These are phyloP conservation scores for Scleroderma citrinum DNA, from an alignment of 768 basidiomycete species.

Conservation along the genomic window DNA sequence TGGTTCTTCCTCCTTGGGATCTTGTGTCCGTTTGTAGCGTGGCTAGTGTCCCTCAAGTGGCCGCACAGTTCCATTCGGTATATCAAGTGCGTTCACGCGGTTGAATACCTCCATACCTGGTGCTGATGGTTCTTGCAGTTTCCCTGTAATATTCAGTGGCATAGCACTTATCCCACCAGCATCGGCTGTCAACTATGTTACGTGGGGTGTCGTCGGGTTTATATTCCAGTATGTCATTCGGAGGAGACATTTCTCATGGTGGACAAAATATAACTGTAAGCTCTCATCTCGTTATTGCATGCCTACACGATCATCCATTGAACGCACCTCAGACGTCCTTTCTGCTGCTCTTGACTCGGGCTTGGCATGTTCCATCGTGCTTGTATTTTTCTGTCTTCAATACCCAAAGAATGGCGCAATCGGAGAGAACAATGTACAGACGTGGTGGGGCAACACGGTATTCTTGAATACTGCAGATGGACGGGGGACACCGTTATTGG, in stretches of 20 bases:
- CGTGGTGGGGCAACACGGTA: conserved; percentile 61
- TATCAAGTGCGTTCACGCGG: conserved; percentile 45
- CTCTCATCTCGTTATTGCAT: background rate
- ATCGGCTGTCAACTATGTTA: conserved; percentile 57
- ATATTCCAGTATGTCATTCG: conserved; percentile 60
- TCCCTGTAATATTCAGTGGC: conserved; percentile 50
- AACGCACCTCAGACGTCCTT: conserved; percentile 53
- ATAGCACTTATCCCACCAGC: conserved; percentile 61
- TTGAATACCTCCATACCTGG: background rate
- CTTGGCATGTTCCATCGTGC: conserved; percentile 48
- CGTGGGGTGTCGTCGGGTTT: conserved; percentile 61
- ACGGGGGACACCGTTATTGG: background rate
- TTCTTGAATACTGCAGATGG: background rate
- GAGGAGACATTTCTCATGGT: conserved; percentile 58
- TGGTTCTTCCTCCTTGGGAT: conserved; percentile 80
- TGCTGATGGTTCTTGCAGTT: conserved; percentile 22
- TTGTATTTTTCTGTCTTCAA: conserved; percentile 57
- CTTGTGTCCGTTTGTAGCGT: conserved; percentile 51
- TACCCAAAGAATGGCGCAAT: conserved; percentile 53
- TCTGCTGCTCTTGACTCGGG: conserved; percentile 70
- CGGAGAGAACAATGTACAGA: conserved; percentile 42
- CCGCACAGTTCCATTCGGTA: conserved; percentile 57
- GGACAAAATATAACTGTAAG: conserved; percentile 49
- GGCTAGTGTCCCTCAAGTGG: conserved; percentile 49
- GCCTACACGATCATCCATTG: too few relatives aligned